These are phyloP conservation scores for Mycena haematopus DNA, from an alignment of 768 basidiomycete species.

Conservation along the genomic window DNA sequence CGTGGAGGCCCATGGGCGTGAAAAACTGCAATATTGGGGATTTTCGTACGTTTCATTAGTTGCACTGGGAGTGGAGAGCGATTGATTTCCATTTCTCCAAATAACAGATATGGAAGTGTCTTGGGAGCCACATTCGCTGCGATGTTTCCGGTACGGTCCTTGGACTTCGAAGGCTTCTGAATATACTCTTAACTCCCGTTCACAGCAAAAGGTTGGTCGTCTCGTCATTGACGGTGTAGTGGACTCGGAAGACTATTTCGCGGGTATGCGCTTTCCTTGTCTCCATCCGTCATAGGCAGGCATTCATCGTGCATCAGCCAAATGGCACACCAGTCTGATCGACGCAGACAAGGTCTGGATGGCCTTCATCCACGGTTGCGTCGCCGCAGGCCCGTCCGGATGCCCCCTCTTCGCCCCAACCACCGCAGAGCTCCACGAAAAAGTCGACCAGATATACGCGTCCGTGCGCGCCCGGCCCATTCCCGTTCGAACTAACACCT, in stretches of 20 bases:
- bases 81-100: too few species aligned
- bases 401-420: slow-evolving; percentile 49
- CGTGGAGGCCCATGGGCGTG: slow-evolving; percentile 19
- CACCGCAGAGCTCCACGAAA: slow-evolving; percentile 40
- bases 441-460: slow-evolving; percentile 43
- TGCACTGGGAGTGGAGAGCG: not conserved
- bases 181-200: not conserved
- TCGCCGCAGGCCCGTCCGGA: slow-evolving; percentile 41
- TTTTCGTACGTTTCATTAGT: slow-evolving; percentile 30
- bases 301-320: not conserved
- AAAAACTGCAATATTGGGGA: slow-evolving; percentile 29
- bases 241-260: slow-evolving; percentile 22
- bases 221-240: slow-evolving; percentile 28
- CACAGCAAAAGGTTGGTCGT: slow-evolving; percentile 23
- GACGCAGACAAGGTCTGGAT: slow-evolving; percentile 46
- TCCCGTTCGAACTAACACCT: slow-evolving; percentile 37
- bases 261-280: slow-evolving; percentile 3
- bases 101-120: slow-evolving; percentile 22
- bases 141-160: slow-evolving; percentile 25
- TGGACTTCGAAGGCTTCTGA: too few species aligned
- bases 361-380: slow-evolving; percentile 44
- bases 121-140: slow-evolving; percentile 30
- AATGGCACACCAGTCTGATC: slow-evolving; percentile 8
- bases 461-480: slow-evolving; percentile 40
- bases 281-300: not conserved